These are phyloP conservation scores for Lasiodiplodia sp. DNA, from an alignment of 2,329 filamentous ascomycete genomes.

Conservation along the genomic window DNA sequence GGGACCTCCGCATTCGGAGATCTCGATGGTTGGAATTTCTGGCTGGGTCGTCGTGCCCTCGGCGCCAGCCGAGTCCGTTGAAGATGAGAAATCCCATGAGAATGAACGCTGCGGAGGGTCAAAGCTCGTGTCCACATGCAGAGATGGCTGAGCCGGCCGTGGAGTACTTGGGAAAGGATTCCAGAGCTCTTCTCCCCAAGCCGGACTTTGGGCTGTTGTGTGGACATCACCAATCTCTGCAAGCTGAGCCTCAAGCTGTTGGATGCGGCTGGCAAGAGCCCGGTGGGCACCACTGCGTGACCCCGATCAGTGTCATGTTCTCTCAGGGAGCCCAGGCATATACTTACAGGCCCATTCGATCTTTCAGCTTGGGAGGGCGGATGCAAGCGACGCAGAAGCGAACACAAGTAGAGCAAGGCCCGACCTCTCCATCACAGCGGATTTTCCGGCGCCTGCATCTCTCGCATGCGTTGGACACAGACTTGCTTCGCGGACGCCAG, in stretches of 20 bases:
- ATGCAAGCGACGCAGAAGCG: slow-evolving; percentile 47
- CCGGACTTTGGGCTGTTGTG: slow-evolving; percentile 40
- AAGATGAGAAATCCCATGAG: slow-evolving; percentile 38
- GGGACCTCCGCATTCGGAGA: slow-evolving; percentile 46
- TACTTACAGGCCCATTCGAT: slow-evolving; percentile 47
- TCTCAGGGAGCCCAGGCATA: neutral
- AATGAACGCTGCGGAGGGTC: slow-evolving; percentile 40
- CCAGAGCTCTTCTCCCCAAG: slow-evolving; percentile 34
- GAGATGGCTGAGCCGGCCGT: slow-evolving; percentile 40
- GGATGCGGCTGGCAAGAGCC: slow-evolving; percentile 47
- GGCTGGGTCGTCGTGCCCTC: slow-evolving; percentile 37
- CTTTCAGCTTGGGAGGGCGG: slow-evolving; percentile 46
- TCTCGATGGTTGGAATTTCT: slow-evolving; percentile 44
- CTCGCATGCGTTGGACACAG: slow-evolving; percentile 48
- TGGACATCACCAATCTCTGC: slow-evolving; percentile 45
- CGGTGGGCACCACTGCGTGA: slow-evolving; percentile 44
- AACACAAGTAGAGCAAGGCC: slow-evolving; percentile 46
- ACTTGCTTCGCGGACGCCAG: slow-evolving; percentile 47
- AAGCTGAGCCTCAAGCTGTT: slow-evolving; percentile 46
- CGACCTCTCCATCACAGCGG: slow-evolving; percentile 46
- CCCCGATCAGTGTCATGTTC: slow-evolving; percentile 31
- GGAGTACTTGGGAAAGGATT: slow-evolving; percentile 41
- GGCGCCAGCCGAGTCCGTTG: slow-evolving; percentile 35
- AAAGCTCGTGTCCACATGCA: slow-evolving; percentile 41
- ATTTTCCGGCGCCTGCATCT: slow-evolving; percentile 47